Percentiles rank a stretch among this genome's conserved stretches.
Evolutionary conservation across 116 monocot species (phyloP).

Genomic region (Posidonia oceanica): DNA sequence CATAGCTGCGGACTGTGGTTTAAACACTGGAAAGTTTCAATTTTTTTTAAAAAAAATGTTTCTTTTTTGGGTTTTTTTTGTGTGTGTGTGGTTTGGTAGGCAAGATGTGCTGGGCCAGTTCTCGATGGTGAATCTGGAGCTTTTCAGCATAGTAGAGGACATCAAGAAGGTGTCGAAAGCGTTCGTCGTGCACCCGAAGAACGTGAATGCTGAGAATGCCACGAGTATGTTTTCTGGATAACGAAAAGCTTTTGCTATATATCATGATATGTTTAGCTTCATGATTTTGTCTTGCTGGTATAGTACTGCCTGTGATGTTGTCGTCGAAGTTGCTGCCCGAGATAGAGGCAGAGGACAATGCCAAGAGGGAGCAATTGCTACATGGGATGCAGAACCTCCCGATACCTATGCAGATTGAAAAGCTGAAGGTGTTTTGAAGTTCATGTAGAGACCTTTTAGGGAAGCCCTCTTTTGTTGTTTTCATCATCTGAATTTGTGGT

Average conservation of each 20-base stretch:
- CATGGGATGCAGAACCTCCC: slow-evolving; percentile 64
- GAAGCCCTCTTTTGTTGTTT: not conserved
- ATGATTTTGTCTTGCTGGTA: slow-evolving; percentile 1
- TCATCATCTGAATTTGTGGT: not conserved
- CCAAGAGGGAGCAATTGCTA: slow-evolving; percentile 73
- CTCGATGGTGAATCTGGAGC: slow-evolving; percentile 97
- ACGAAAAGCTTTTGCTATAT: no score
- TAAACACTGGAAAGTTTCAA: no score
- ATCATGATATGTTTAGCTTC: not conserved
- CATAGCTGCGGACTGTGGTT: no score
- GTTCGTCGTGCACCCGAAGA: slow-evolving; percentile 82
- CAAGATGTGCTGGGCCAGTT: slow-evolving; percentile 84
- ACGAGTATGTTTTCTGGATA: slow-evolving; percentile 38
- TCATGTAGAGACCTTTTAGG: no score
- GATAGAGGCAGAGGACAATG: slow-evolving; percentile 88
- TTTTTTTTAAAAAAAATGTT: no score
- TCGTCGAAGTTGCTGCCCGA: slow-evolving; percentile 97
- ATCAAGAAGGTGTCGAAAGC: slow-evolving; percentile 98
- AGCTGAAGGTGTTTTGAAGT: slow-evolving; percentile 48
- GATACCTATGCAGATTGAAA: slow-evolving; percentile 81
- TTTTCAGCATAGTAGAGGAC: slow-evolving; percentile 93
- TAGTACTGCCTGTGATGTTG: slow-evolving; percentile 97
- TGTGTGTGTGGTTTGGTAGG: slow-evolving; percentile 29
- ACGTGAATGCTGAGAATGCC: slow-evolving; percentile 81
- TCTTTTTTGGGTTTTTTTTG: not conserved